phyloP scores from a whole-genome alignment of 2,329 filamentous ascomycete genomes.

The Fusarium pilosicola region DNA sequence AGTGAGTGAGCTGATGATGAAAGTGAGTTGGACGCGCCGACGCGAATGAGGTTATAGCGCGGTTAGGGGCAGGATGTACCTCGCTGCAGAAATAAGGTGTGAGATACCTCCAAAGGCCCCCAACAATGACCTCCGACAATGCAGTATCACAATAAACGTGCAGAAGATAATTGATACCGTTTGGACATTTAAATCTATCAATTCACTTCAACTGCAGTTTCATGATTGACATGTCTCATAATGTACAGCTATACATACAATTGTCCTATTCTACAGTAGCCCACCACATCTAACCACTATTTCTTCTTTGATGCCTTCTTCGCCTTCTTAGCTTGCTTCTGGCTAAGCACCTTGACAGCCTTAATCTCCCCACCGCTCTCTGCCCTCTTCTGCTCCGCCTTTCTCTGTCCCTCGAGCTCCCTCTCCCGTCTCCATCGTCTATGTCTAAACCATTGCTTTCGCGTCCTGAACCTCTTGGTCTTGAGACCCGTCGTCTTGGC shows the following conservation, averaged over 20 bases:
- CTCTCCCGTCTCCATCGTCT: slow-evolving; percentile 55
- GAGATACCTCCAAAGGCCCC: slow-evolving; percentile 7
- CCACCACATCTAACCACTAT: slow-evolving; percentile 12
- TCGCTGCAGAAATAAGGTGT: background rate
- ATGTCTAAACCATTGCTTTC: slow-evolving; percentile 60
- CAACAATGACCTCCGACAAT: background rate
- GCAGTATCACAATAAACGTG: background rate
- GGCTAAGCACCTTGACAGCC: slow-evolving; percentile 48
- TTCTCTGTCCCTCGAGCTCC: slow-evolving; percentile 54
- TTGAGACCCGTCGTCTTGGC: slow-evolving; percentile 62
- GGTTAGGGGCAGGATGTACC: slow-evolving; percentile 11
- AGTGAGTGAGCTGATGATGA: background rate
- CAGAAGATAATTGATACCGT: too few relatives aligned
- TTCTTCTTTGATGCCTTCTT: slow-evolving; percentile 53
- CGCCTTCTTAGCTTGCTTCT: slow-evolving; percentile 52
- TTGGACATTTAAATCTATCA: background rate
- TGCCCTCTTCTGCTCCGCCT: slow-evolving; percentile 49
- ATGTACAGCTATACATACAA: slow-evolving; percentile 42
- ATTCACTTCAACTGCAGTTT: background rate
- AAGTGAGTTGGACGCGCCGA: slow-evolving; percentile 28
- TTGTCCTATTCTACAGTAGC: background rate
- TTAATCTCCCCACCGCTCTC: slow-evolving; percentile 47
- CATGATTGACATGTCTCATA: slow-evolving; percentile 4
- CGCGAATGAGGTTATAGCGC: slow-evolving; percentile 24
- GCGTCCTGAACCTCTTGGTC: slow-evolving; percentile 60